Percentiles rank a stretch among this genome's conserved stretches.
phyloP scores from a whole-genome alignment of 2,329 filamentous ascomycete species.

The Nemania sp. region DNA sequence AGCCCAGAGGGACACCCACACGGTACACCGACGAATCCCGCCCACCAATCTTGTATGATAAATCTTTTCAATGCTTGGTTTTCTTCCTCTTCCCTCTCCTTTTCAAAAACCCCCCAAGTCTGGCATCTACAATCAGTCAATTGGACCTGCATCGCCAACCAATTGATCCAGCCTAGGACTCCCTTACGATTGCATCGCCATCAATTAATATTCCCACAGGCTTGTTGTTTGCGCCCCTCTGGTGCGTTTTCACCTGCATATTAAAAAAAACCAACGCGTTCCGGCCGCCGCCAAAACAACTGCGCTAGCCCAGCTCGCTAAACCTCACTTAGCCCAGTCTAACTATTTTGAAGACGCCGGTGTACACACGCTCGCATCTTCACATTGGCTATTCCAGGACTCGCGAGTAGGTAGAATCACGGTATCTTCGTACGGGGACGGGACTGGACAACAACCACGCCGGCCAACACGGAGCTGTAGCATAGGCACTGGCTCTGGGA shows the following conservation, averaged over 20 bases:
- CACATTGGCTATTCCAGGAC: constrained; percentile 13
- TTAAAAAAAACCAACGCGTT: constrained; percentile 36
- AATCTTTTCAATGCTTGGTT: constrained; percentile 26
- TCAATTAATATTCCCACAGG: constrained; percentile 7
- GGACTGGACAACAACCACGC: constrained; percentile 6
- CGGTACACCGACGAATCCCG: too few relatives aligned
- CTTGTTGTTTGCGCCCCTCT: constrained; percentile 34
- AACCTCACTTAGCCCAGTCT: constrained; percentile 40
- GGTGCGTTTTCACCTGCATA: constrained; percentile 39
- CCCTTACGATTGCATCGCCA: constrained; percentile 12
- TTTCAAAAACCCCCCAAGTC: constrained; percentile 23
- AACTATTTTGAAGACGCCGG: constrained; percentile 33
- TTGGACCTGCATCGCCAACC: constrained; percentile 21
- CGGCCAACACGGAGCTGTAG: not conserved
- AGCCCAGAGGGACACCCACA: too few relatives aligned
- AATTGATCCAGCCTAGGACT: constrained; percentile 3
- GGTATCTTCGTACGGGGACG: not conserved
- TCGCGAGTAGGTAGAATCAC: constrained; percentile 10
- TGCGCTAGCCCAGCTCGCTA: constrained; percentile 36
- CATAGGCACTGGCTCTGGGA: too few relatives aligned
- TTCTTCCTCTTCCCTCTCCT: constrained; percentile 24
- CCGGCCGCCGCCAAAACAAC: constrained; percentile 24
- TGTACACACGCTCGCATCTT: constrained; percentile 14
- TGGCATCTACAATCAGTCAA: constrained; percentile 21
- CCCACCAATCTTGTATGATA: constrained; percentile 21